phyloP scores from a whole-genome alignment of 805 yeast genomes.

The Kurtzmaniella fragi region DNA sequence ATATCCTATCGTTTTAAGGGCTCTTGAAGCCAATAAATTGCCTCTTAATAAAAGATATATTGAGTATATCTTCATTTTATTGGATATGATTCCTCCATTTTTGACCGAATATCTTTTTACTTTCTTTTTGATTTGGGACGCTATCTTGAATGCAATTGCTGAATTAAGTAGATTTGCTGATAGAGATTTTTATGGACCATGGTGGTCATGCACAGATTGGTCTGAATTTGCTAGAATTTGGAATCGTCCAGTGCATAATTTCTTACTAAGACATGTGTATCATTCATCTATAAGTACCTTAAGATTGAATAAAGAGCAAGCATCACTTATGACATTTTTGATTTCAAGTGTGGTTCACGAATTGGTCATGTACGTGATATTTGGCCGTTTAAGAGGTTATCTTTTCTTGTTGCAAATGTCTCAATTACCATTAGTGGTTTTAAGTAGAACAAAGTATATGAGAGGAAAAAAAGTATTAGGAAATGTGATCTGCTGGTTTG shows the following conservation, averaged over 20 bases:
- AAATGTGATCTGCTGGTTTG: constrained; percentile 84
- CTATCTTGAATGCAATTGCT: constrained; percentile 83
- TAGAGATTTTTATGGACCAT: constrained; percentile 87
- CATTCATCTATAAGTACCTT: constrained; percentile 82
- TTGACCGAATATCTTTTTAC: constrained; percentile 67
- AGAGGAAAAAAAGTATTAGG: constrained; percentile 58
- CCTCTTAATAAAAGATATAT: constrained; percentile 42
- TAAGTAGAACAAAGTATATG: constrained; percentile 58
- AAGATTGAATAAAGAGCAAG: constrained; percentile 56
- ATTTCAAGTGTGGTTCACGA: constrained; percentile 86
- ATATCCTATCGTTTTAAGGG: constrained; percentile 66
- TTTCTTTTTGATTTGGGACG: constrained; percentile 93
- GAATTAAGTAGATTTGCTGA: constrained; percentile 86
- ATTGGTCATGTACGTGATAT: constrained; percentile 84
- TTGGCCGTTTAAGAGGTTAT: constrained; percentile 75
- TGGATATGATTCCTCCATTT: constrained; percentile 80
- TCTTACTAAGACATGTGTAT: constrained; percentile 87
- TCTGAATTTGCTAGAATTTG: constrained; percentile 88
- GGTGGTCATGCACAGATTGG: constrained; percentile 98
- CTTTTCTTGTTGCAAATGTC: constrained; percentile 76
- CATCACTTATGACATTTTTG: constrained; percentile 74
- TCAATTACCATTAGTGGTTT: constrained; percentile 73
- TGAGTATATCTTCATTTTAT: constrained; percentile 52
- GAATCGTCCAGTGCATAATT: constrained; percentile 92
- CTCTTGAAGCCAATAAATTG: constrained; percentile 46